A percentile compares a stretch with the other conserved stretches of the same genome.
Evolutionary conservation across 495 filamentous ascomycete species (phyloP).

Genomic region (Aspergillus ellipticus): DNA sequence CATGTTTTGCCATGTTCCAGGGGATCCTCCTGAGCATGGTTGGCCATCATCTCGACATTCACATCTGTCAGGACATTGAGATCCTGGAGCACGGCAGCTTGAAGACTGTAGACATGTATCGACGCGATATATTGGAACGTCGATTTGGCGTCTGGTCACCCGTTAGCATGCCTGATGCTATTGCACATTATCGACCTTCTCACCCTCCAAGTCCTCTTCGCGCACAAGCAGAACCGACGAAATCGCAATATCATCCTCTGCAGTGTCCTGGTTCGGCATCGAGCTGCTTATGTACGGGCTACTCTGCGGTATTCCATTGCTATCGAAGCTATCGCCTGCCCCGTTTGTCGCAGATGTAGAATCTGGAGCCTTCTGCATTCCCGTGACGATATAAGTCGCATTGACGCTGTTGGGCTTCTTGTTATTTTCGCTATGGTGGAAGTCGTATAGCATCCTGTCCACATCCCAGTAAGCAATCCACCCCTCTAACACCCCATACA

Average conservation of each 20-base stretch:
- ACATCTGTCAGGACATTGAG: constrained; percentile 70
- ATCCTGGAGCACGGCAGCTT: constrained; percentile 67
- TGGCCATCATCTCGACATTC: constrained; percentile 53
- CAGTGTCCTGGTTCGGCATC: constrained; percentile 47
- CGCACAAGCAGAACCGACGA: constrained; percentile 65
- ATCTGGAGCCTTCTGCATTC: constrained; percentile 44
- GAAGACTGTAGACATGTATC: constrained; percentile 85
- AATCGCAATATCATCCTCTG: constrained; percentile 30
- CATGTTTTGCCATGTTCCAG: constrained; percentile 56
- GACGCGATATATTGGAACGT: constrained; percentile 67
- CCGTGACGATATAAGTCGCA: constrained; percentile 84
- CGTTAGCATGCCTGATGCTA: background rate
- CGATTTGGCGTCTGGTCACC: constrained; percentile 56
- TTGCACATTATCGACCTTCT: constrained; percentile 7
- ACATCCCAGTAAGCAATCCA: background rate
- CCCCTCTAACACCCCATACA: background rate
- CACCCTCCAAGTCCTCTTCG: constrained; percentile 80
- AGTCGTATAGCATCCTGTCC: constrained; percentile 83
- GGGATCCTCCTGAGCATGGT: constrained; percentile 58
- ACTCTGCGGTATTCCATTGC: constrained; percentile 72
- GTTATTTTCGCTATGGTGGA: constrained; percentile 72
- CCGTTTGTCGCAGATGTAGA: constrained; percentile 27
- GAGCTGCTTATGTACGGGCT: constrained; percentile 62
- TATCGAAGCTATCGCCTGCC: constrained; percentile 43
- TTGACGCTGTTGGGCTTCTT: constrained; percentile 71